phyloP scores from a whole-genome alignment of 805 yeast species.

The Metschnikowia colocasiae region DNA sequence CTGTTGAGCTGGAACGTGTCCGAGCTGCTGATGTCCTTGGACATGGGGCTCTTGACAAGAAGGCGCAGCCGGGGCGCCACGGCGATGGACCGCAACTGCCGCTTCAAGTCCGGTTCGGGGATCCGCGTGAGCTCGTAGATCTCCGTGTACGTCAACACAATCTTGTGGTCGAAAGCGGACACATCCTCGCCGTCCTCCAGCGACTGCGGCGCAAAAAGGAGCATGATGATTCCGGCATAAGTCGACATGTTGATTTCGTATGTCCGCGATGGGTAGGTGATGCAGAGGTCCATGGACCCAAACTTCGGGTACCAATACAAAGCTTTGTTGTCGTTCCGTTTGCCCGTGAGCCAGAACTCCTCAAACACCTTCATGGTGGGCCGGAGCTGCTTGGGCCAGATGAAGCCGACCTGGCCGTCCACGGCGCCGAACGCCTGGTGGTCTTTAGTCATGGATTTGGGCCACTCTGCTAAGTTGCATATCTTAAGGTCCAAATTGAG shows the following conservation, averaged over 20 bases:
- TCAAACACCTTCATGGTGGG: constrained; percentile 36
- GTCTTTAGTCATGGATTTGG: constrained; percentile 44
- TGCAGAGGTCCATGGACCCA: constrained; percentile 77
- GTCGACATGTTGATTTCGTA: constrained; percentile 82
- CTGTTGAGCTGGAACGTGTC: constrained; percentile 69
- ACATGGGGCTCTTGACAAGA: constrained; percentile 70
- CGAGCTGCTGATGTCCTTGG: constrained; percentile 58
- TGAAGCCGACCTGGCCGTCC: constrained; percentile 24
- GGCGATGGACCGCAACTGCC: constrained; percentile 80
- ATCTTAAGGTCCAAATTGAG: constrained; percentile 40
- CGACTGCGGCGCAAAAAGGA: constrained; percentile 56
- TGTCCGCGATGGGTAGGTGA: constrained; percentile 61
- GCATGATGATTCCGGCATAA: constrained; percentile 71
- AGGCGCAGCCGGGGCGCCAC: constrained; percentile 79
- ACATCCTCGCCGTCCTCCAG: constrained; percentile 28
- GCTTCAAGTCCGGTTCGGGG: constrained; percentile 65
- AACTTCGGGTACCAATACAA: constrained; percentile 75
- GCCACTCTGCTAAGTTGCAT: constrained; percentile 45
- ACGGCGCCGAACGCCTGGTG: constrained; percentile 27
- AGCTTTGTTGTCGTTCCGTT: constrained; percentile 40
- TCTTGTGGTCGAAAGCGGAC: constrained; percentile 49
- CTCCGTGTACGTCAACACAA: constrained; percentile 54
- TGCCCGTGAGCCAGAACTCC: constrained; percentile 39
- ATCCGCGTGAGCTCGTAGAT: constrained; percentile 65
- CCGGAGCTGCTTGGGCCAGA: constrained; percentile 40